These are phyloP conservation scores for Elsinoe necatrix DNA, from an alignment of 2,329 filamentous ascomycete genomes.

Conservation along the genomic window DNA sequence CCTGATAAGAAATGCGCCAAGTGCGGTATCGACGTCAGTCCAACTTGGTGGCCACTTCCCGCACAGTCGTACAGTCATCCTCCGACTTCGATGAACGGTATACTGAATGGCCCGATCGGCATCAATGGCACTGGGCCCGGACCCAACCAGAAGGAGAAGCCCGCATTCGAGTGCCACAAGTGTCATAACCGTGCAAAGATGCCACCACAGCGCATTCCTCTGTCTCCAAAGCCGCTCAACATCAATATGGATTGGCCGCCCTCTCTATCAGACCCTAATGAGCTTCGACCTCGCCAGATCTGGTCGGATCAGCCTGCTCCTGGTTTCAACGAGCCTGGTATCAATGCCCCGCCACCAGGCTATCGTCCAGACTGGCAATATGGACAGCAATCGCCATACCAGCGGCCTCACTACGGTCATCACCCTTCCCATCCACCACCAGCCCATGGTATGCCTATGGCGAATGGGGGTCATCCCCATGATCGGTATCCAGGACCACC, in stretches of 20 bases:
- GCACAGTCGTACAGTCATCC: conserved; percentile 25
- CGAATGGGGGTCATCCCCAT: conserved; percentile 8
- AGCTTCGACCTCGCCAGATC: background rate
- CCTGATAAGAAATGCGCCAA: conserved; percentile 34
- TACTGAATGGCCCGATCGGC: conserved; percentile 13
- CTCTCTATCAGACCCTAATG: background rate
- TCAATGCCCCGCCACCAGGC: background rate
- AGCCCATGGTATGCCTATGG: background rate
- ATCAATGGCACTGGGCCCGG: conserved; percentile 21
- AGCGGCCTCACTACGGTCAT: conserved; percentile 9
- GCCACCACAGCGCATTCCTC: conserved; percentile 10
- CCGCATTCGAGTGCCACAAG: conserved; percentile 14
- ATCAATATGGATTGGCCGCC: conserved; percentile 11
- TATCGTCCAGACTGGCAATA: conserved; percentile 11
- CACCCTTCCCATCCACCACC: conserved; percentile 2
- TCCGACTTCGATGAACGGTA: conserved; percentile 13
- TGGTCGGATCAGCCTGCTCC: conserved; percentile 10
- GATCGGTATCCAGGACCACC: background rate
- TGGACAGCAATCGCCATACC: background rate
- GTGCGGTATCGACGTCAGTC: conserved; percentile 58
- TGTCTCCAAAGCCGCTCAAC: conserved; percentile 13
- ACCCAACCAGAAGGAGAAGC: conserved; percentile 4
- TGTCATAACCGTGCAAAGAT: conserved; percentile 12
- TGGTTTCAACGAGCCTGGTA: background rate
- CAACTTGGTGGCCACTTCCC: conserved; percentile 42